These are phyloP conservation scores for Dictyostelium intermedium DNA, from an alignment of 78 protist genomes.

Conservation along the genomic window DNA sequence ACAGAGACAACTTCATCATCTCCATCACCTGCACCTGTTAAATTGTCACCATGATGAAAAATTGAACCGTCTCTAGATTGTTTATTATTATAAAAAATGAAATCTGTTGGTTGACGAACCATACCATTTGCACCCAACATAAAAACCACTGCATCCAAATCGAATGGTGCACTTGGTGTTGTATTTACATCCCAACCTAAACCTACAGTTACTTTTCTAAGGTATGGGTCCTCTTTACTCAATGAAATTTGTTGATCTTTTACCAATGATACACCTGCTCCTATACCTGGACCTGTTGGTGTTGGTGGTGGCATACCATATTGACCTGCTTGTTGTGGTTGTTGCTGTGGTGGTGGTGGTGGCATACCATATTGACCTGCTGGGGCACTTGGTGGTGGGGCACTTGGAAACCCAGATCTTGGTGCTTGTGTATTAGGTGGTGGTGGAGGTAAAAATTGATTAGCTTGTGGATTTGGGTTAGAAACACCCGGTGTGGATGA, in stretches of 20 bases:
- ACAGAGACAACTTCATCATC: constrained; percentile 54
- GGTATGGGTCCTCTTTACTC: constrained; percentile 51
- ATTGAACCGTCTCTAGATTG: constrained; percentile 46
- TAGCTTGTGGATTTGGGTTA: constrained; percentile 17
- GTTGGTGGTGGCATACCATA: constrained; percentile 46
- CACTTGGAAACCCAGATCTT: background rate
- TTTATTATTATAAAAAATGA: constrained; percentile 66
- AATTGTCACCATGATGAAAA: constrained; percentile 67
- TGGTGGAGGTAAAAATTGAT: constrained; percentile 18
- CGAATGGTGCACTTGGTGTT: constrained; percentile 52
- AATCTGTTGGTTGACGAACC: constrained; percentile 43
- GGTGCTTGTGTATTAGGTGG: constrained; percentile 13
- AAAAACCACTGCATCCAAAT: constrained; percentile 67
- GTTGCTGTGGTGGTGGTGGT: constrained; percentile 1
- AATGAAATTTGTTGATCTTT: constrained; percentile 69
- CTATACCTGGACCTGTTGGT: background rate
- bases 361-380: constrained; percentile 29
- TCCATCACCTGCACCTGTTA: constrained; percentile 77
- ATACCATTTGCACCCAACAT: constrained; percentile 66
- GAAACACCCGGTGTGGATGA: constrained; percentile 46
- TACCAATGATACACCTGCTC: constrained; percentile 27
- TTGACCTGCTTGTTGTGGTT: background rate
- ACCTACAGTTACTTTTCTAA: constrained; percentile 32
- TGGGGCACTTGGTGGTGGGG: background rate
- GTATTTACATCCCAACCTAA: constrained; percentile 69